A percentile compares a stretch with the other conserved stretches of the same genome.
phyloP scores from a whole-genome alignment of 352 stramenopile genomes.

The Phytophthora brassicae region DNA sequence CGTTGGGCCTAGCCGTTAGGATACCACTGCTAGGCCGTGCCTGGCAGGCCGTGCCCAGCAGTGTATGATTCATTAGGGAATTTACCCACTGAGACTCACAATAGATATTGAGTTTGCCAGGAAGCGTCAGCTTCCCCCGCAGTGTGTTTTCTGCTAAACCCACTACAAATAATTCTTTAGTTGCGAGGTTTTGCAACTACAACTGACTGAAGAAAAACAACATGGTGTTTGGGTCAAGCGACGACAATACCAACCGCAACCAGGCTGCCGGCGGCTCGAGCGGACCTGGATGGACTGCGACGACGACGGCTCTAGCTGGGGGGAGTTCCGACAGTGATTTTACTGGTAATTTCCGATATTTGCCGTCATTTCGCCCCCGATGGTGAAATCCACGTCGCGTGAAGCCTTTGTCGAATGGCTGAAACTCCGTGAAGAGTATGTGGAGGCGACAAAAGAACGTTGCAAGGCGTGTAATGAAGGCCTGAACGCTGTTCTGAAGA shows the following conservation, averaged over 20 bases:
- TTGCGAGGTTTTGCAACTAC: constrained; percentile 7
- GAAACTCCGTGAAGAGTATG: constrained; percentile 14
- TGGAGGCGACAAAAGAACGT: constrained; percentile 6
- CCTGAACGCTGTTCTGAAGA: constrained; percentile 2
- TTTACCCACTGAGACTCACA: no score
- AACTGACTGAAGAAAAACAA: not conserved
- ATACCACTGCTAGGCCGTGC: constrained; percentile 5
- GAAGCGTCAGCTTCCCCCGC: no score
- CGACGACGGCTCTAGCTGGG: not conserved
- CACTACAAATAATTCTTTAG: constrained; percentile 12
- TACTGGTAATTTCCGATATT: constrained; percentile 15
- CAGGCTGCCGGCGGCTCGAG: not conserved
- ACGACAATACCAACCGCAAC: not conserved
- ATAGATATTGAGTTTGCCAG: no score
- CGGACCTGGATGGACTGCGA: not conserved
- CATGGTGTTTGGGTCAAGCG: no score
- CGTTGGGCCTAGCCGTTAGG: constrained; percentile 3
- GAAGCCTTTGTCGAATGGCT: constrained; percentile 13
- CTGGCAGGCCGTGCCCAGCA: no score
- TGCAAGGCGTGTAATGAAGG: constrained; percentile 14
- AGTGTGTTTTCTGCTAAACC: constrained; percentile 2
- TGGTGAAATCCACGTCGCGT: constrained; percentile 1
- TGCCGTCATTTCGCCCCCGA: not conserved
- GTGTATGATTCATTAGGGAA: no score
- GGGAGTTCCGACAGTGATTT: not conserved